phyloP scores from a whole-genome alignment of 352 stramenopile species.

The Pythium rishiriense region DNA sequence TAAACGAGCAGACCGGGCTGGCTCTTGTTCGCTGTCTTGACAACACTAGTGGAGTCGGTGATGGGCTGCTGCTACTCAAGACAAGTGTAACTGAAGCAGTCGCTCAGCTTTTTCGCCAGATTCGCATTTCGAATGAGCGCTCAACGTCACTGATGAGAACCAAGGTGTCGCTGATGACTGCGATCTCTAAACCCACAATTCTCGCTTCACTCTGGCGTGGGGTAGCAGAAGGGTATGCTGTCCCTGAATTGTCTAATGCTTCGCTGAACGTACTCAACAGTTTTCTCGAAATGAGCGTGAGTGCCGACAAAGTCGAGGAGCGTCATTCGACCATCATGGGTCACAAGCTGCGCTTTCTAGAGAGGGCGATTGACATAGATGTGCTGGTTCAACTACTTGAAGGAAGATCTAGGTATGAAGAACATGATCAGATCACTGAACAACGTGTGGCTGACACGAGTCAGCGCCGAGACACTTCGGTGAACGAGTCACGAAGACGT shows the following conservation, averaged over 20 bases:
- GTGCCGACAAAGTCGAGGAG: conserved; percentile 23
- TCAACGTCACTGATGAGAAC: conserved; percentile 21
- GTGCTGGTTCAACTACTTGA: conserved; percentile 32
- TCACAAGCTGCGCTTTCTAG: conserved; percentile 38
- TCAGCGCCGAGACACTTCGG: not conserved
- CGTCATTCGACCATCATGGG: conserved; percentile 31
- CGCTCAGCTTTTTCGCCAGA: conserved; percentile 54
- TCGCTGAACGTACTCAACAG: conserved; percentile 69
- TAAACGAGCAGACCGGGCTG: conserved; percentile 45
- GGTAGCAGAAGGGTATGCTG: conserved; percentile 19
- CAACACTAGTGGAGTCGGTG: not conserved
- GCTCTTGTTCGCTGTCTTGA: conserved; percentile 14
- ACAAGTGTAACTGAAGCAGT: conserved; percentile 49
- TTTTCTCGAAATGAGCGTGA: conserved; percentile 53
- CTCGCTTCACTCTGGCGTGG: conserved; percentile 48
- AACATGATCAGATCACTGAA: not conserved
- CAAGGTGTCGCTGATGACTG: conserved; percentile 37
- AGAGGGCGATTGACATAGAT: conserved; percentile 35
- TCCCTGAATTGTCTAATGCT: conserved; percentile 39
- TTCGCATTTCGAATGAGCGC: conserved; percentile 27
- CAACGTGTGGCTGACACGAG: not conserved
- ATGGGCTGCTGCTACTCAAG: conserved; percentile 27
- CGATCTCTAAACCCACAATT: conserved; percentile 39
- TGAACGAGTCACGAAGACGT: conserved; percentile 1
- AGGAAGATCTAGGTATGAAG: conserved; percentile 13